Conservation (phyloP, 306 rosid species). For the Pterocarpus macrocarpus region DNA sequence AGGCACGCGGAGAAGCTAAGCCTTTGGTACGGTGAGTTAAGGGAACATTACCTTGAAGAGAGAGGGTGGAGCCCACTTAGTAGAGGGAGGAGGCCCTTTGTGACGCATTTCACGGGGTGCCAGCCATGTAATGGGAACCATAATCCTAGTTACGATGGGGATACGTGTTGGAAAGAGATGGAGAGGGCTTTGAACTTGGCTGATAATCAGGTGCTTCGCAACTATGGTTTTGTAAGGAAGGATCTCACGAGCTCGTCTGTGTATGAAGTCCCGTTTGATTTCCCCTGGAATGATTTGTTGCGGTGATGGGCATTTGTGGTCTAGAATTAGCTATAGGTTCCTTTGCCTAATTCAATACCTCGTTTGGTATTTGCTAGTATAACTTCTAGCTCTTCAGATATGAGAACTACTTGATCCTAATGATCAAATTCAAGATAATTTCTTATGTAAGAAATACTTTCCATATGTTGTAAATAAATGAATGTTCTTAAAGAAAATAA, state of each 20-base stretch:
- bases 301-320: background rate
- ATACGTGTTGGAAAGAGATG: conserved; percentile 58
- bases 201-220: conserved; percentile 59
- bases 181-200: conserved; percentile 61
- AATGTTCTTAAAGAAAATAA: too few relatives aligned
- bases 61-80: conserved; percentile 16
- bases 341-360: background rate
- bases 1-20: conserved; percentile 58
- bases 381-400: too few relatives aligned
- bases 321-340: background rate
- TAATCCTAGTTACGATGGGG: conserved; percentile 48
- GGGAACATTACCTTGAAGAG: conserved; percentile 37
- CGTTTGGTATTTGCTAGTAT: too few relatives aligned
- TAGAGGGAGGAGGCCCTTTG: conserved; percentile 49
- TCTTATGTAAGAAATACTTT: too few relatives aligned
- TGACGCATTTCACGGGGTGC: conserved; percentile 71
- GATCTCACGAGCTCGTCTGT: conserved; percentile 34
- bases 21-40: conserved; percentile 34
- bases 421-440: too few relatives aligned
- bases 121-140: conserved; percentile 63
- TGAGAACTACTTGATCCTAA: too few relatives aligned
- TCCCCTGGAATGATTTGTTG: conserved; percentile 10
- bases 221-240: conserved; percentile 52
- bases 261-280: conserved; percentile 42
- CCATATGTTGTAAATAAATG: too few relatives aligned